phyloP scores from a whole-genome alignment of 2,329 filamentous ascomycete genomes.

The Plectosphaerella cucumerina region DNA sequence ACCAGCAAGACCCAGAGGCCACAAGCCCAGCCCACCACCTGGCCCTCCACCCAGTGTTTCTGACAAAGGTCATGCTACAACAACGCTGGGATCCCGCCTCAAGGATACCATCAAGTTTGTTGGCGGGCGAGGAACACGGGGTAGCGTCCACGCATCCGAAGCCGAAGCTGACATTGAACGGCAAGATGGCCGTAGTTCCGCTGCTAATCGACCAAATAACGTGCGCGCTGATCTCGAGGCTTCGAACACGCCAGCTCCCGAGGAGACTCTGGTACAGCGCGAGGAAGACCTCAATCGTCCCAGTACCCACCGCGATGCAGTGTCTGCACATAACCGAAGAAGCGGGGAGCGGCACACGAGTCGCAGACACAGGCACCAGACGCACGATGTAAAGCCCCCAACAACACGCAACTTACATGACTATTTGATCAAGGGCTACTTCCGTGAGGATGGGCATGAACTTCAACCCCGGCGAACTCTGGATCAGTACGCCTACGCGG shows the following conservation, averaged over 20 bases:
- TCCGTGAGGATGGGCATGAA: neutral
- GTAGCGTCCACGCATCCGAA: too few species aligned
- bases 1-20: neutral
- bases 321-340: neutral
- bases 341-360: too few species aligned
- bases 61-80: too few species aligned
- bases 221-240: too few species aligned
- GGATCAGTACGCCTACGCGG: slow-evolving; percentile 7
- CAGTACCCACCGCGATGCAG: neutral
- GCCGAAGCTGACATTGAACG: too few species aligned
- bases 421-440: slow-evolving; percentile 1
- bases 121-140: too few species aligned
- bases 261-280: too few species aligned
- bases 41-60: neutral
- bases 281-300: neutral
- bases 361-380: neutral
- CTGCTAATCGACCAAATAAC: too few species aligned
- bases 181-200: too few species aligned
- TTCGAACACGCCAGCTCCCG: too few species aligned
- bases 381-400: neutral
- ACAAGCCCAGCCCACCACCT: neutral
- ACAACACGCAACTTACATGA: neutral
- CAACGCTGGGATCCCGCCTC: too few species aligned
- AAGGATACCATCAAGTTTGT: too few species aligned
- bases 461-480: slow-evolving; percentile 9